Evolutionary conservation across 1,284 basidiomycete genomes (phyloP), one percentile per base, ranked within the genome.

Genomic region (Trametes hirsuta): DNA sequence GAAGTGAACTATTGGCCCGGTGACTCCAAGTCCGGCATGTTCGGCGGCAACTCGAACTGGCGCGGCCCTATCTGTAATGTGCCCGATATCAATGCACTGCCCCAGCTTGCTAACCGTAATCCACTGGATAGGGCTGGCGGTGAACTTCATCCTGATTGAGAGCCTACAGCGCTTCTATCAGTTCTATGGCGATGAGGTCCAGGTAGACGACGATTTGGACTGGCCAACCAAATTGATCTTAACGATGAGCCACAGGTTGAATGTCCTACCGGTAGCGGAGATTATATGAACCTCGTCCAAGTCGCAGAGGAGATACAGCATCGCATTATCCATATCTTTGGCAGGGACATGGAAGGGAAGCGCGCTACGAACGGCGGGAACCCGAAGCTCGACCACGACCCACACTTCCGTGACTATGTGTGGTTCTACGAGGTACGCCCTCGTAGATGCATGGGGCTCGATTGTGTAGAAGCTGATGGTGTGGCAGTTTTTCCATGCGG

Each of bases 11-110:
- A 98, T 77, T 99, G 97, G 97, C 95, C 97, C 0, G 97, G 96
- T 15, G 97, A 99, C 74, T 97, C 95, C 1, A 87, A 86, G 71
- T 95, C 93, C 36, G 95, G 95, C 59, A 99, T 99, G 97, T 98
- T 98, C 75, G 97, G 97, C 56, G 96, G 96, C 35, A 98, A 98
- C 76, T 95, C 93, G 21, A 98, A 99, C 75, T 97, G 96, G 96
- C 84, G 96, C 72, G 90, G 90, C 14, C 90, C 90, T 5, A 91
- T 92, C 60, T 92, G 91, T 90, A 69, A 77, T 30, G 82, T 39
- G 1, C 5, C 24, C 4, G 46, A 46, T 54, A 56, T 30, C 24
- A 9, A 35, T 12, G 44, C 30, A 12, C 42, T 46, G 25, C n/a
- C 1, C 12, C 24, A 35, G 22, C 34, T 22, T 15, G 21, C 59